Conservation (phyloP, 169 alveolate genomes). For the Perkinsus marinus region DNA sequence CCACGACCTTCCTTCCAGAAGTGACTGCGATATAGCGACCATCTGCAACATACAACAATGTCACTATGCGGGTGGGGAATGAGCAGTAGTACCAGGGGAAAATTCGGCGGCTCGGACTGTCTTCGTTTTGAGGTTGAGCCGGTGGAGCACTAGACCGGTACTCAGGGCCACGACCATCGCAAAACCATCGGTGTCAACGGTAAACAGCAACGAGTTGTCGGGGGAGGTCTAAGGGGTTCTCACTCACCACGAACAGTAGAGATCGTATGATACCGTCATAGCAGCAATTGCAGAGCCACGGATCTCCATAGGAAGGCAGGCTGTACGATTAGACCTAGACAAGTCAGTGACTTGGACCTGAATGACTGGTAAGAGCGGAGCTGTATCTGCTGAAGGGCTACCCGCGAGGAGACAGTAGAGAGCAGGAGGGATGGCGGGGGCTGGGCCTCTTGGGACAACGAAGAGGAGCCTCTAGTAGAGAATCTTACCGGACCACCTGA, state of each 20-base stretch:
- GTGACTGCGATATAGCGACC: conserved; percentile 25
- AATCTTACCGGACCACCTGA: not conserved
- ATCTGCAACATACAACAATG: not conserved
- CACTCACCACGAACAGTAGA: not conserved
- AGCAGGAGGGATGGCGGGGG: not conserved
- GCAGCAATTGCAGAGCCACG: not conserved
- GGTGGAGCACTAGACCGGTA: conserved; percentile 39
- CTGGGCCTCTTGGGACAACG: not conserved
- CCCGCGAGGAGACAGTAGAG: not conserved
- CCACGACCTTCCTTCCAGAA: conserved; percentile 11
- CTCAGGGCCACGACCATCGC: conserved; percentile 49
- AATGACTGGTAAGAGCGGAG: not conserved
- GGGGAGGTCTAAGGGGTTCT: not conserved
- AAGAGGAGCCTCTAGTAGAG: not conserved
- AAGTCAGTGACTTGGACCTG: not conserved
- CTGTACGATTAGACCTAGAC: not conserved
- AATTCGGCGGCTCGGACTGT: conserved; percentile 10
- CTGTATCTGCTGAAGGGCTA: not conserved
- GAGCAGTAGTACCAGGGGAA: not conserved
- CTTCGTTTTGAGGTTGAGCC: conserved; percentile 41
- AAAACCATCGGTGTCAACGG: conserved; percentile 13
- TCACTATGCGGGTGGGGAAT: conserved; percentile 4
- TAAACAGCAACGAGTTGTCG: not conserved
- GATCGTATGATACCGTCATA: not conserved
- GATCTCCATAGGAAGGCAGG: not conserved